These are phyloP conservation scores for Epichloe bromicola DNA, from an alignment of 2,329 filamentous ascomycete species.

Conservation along the genomic window DNA sequence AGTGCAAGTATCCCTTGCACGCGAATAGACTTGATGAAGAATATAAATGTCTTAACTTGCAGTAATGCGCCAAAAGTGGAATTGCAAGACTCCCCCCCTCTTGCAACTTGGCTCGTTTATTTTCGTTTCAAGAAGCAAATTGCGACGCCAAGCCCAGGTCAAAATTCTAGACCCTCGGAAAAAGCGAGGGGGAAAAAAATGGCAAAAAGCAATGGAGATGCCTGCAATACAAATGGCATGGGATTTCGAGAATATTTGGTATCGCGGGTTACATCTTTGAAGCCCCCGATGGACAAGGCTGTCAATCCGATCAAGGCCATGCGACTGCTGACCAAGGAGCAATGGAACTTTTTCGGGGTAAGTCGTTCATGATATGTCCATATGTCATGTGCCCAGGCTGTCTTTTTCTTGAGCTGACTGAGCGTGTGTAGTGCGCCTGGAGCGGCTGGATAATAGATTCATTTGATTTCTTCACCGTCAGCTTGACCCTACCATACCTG, in stretches of 20 bases:
- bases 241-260: not conserved
- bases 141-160: too few species aligned
- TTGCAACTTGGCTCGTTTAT: too few species aligned
- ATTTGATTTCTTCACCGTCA: not conserved
- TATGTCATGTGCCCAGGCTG: too few species aligned
- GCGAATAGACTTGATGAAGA: too few species aligned
- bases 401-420: too few species aligned
- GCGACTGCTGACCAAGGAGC: not conserved
- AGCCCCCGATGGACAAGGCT: not conserved
- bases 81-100: too few species aligned
- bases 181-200: not conserved
- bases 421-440: not conserved
- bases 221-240: not conserved
- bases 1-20: not conserved
- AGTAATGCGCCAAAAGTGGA: too few species aligned
- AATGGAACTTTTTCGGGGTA: not conserved
- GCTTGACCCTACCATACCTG: not conserved
- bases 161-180: not conserved
- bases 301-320: not conserved
- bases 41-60: too few species aligned
- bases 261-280: not conserved
- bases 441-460: not conserved
- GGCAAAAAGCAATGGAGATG: not conserved
- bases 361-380: not conserved
- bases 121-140: too few species aligned